Evolutionary conservation across 1,139 yeast genomes (phyloP).

Genomic region (Suhomyces bribrorum): DNA sequence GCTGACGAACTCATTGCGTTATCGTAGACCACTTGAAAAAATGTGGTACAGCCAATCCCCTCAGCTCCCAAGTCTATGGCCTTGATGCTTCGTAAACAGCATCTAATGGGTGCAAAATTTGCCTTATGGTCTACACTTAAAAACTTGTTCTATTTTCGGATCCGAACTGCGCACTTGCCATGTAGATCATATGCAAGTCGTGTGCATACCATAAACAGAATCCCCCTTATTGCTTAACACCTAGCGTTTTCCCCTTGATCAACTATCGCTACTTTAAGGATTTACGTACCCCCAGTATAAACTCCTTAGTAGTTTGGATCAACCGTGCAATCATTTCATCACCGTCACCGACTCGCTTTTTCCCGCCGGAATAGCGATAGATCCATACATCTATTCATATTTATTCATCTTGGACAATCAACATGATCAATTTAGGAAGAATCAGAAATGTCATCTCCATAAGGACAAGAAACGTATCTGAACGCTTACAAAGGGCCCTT

Average conservation of each 20-base stretch:
- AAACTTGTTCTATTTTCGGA: too few species aligned
- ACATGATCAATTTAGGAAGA: conserved; percentile 9
- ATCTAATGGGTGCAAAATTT: not conserved
- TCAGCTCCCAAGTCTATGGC: too few species aligned
- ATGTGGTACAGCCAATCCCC: too few species aligned
- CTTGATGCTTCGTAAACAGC: too few species aligned
- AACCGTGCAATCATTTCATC: too few species aligned
- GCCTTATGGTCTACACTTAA: not conserved
- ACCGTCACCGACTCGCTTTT: too few species aligned
- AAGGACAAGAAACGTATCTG: conserved; percentile 29
- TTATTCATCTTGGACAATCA: not conserved
- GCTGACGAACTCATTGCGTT: too few species aligned
- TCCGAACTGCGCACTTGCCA: not conserved
- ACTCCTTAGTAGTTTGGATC: too few species aligned
- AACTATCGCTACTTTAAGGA: too few species aligned
- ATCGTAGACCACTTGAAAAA: too few species aligned
- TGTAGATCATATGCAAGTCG: not conserved
- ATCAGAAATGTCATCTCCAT: conserved; percentile 20
- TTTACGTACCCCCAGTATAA: too few species aligned
- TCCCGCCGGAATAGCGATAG: not conserved
- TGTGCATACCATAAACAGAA: not conserved
- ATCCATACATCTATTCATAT: not conserved
- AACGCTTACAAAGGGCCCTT: conserved; percentile 31
- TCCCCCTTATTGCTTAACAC: not conserved
- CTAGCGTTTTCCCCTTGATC: not conserved